Evolutionary conservation across 148 eudicot genomes (phyloP).

Genomic region (Camellia lanceoleosa): DNA sequence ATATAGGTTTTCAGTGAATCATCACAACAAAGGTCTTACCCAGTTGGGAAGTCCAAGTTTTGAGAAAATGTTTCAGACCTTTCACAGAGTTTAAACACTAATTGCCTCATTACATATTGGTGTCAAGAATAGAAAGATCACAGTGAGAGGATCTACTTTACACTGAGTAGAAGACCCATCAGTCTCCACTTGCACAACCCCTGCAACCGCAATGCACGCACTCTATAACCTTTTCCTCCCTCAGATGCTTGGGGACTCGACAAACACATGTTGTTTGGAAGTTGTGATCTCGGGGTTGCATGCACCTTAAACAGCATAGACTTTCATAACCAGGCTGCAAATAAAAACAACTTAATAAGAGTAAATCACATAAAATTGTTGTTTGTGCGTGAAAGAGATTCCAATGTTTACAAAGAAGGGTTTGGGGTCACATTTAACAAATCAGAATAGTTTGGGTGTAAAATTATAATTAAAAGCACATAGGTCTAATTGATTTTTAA

Average conservation of each 20-base stretch:
- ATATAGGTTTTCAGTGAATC: background rate
- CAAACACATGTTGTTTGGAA: constrained; percentile 89
- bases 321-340: constrained; percentile 92
- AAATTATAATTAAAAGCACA: no score
- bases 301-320: constrained; percentile 81
- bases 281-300: constrained; percentile 86
- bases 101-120: background rate
- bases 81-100: background rate
- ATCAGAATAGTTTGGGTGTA: no score
- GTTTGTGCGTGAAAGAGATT: background rate
- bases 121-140: background rate
- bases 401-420: no score
- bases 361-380: background rate
- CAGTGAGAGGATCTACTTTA: background rate
- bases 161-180: constrained; percentile 18
- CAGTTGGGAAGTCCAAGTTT: background rate
- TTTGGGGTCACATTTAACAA: no score
- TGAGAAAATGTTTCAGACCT: background rate
- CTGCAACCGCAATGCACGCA: constrained; percentile 83
- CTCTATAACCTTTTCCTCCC: constrained; percentile 87
- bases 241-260: constrained; percentile 82
- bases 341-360: background rate
- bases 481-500: no score
- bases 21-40: background rate
- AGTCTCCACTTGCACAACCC: constrained; percentile 92